Base-by-base conservation (phyloP, 768 basidiomycete genomes). In the Lentinus brumalis region DNA sequence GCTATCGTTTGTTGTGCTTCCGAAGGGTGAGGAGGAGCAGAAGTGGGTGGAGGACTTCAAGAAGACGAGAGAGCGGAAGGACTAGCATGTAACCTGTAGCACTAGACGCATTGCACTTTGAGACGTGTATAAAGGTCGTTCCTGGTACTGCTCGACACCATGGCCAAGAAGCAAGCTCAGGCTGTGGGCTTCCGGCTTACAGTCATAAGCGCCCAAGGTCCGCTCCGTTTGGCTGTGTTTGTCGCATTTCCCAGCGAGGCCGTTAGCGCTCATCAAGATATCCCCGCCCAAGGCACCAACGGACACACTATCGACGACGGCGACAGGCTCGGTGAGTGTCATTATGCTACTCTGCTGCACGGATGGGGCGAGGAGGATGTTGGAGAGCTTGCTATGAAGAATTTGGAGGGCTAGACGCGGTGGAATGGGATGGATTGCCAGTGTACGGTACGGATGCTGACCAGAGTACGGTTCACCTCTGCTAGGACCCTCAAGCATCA, bases 21-120 rank as follows among this genome's bases (percentile, higher is more conserved):
- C 89, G 1, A 92, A 84, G 71, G 92, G 92, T 1, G 81, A 79
- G 6, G 83, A 80, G 53, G 94, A 98, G 74, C 80, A 82, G 71
- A 84, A 83, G 63, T 98, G 95, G 95, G 84, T 97, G 38, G 87
- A 90, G 26, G 89, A 92, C 55, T 96, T 86, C 81, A 98, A 98
- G 78, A 66, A 63, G 59, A 64, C 50, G 15, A 53, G 61, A 29
- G 50, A 53, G 4, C 31, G 59, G 45, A 45, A n/a, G 1, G 14
- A 30, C 16, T 47, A 53, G 41, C 14, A 44, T 14, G 42, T 41
- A 16, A 41, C 2, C 21, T 26, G 21, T 41, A 41, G 40, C 40
- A 41, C 10, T 41, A 10, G 40, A 41, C 21, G 21, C 21, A 26
- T 26, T 2, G 21, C 21, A 26, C 21, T 2, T 26, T 26, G 21